These are phyloP conservation scores for Eragrostis nindensis DNA, from an alignment of 176 grass and related monocot genomes.

Conservation along the genomic window DNA sequence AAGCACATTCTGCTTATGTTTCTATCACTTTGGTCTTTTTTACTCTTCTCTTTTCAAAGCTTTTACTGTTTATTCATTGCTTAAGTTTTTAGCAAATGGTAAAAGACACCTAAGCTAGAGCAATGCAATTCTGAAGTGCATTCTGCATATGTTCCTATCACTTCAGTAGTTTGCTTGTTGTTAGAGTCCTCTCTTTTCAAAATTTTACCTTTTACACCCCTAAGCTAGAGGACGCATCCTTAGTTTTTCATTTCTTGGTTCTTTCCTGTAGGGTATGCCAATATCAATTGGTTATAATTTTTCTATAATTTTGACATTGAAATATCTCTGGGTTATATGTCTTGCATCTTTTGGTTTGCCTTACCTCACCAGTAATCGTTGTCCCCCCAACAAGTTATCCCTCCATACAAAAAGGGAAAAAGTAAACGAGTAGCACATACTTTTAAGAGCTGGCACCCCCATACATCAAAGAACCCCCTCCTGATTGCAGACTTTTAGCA, in stretches of 20 bases:
- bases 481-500: background rate
- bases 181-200: too few relatives aligned
- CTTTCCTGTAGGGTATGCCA: background rate
- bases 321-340: background rate
- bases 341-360: background rate
- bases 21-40: conserved; percentile 14
- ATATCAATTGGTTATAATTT: background rate
- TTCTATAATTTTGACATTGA: background rate
- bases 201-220: too few relatives aligned
- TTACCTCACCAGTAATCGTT: background rate
- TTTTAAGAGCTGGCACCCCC: too few relatives aligned
- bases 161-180: too few relatives aligned
- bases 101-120: background rate
- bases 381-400: background rate
- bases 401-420: background rate
- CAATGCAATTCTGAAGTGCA: background rate
- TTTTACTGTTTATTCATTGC: background rate
- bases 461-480: background rate
- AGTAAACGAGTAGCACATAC: background rate
- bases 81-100: background rate
- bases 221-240: background rate
- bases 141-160: background rate
- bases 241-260: background rate
- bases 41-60: background rate
- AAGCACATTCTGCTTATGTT: conserved; percentile 36